Evolutionary conservation across 495 filamentous ascomycete species (phyloP).

Genomic region (Choiromyces venosus): DNA sequence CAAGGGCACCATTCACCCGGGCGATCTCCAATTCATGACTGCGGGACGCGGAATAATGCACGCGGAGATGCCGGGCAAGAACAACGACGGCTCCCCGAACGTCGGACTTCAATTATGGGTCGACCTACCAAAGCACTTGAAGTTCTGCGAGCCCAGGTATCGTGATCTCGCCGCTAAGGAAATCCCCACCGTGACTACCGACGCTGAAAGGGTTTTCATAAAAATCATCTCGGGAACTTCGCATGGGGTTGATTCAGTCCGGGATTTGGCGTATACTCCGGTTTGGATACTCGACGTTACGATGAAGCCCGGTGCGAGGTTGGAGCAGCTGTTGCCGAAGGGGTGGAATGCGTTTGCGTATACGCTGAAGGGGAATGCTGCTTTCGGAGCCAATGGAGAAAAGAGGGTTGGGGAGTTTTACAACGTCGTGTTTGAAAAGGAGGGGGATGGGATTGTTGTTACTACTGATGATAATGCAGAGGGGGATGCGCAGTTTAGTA

Average conservation of each 20-base stretch:
- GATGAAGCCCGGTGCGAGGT: conserved; percentile 69
- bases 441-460: conserved; percentile 66
- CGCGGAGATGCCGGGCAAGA: conserved; percentile 89
- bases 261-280: conserved; percentile 89
- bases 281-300: conserved; percentile 87
- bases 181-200: conserved; percentile 64
- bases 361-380: conserved; percentile 62
- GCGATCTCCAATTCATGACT: conserved; percentile 97
- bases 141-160: conserved; percentile 85
- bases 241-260: conserved; percentile 75
- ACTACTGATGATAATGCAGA: conserved; percentile 64
- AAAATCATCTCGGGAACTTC: conserved; percentile 85
- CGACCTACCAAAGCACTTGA: conserved; percentile 74
- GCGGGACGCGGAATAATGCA: conserved; percentile 90
- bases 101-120: conserved; percentile 95
- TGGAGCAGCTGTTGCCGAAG: conserved; percentile 66
- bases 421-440: conserved; percentile 82
- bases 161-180: conserved; percentile 72
- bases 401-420: conserved; percentile 64
- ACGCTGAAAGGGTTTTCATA: conserved; percentile 66
- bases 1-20: conserved; percentile 73
- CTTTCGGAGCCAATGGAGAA: conserved; percentile 55
- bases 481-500: conserved; percentile 59
- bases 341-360: conserved; percentile 94
- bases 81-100: conserved; percentile 67